These are phyloP conservation scores for Panicum hallii DNA, from an alignment of 202 grass and related monocot genomes.

Conservation along the genomic window DNA sequence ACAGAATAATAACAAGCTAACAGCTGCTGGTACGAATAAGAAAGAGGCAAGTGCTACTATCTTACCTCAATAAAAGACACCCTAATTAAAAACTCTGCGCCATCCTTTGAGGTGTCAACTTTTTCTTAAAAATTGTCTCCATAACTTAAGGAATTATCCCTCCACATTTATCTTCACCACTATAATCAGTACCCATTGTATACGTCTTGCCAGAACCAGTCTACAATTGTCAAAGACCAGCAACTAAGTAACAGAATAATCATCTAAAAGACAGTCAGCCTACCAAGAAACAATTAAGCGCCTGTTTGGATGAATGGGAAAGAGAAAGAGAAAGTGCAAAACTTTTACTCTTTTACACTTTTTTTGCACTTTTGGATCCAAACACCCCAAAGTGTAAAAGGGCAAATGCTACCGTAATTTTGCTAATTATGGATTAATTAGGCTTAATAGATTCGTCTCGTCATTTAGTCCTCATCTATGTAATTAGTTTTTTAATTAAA, in stretches of 20 bases:
- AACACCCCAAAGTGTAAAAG: no score
- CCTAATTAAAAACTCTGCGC: slow-evolving; percentile 75
- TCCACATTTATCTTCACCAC: slow-evolving; percentile 61
- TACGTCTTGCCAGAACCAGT: slow-evolving; percentile 97
- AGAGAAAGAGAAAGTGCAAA: no score
- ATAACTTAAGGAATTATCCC: slow-evolving; percentile 98
- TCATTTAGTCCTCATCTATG: no score
- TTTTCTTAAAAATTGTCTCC: slow-evolving; percentile 88
- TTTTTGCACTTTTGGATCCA: no score
- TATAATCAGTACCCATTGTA: slow-evolving; percentile 92
- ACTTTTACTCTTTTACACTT: no score
- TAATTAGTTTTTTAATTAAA: no score
- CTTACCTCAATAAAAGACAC: slow-evolving; percentile 96
- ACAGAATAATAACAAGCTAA: slow-evolving; percentile 15
- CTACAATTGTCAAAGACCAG: slow-evolving; percentile 54
- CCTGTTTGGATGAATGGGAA: no score
- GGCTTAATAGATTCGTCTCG: no score
- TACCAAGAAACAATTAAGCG: slow-evolving; percentile 19
- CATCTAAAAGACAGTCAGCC: slow-evolving; percentile 9
- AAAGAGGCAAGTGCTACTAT: not conserved
- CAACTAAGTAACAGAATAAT: slow-evolving; percentile 23
- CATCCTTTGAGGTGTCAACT: slow-evolving; percentile 60
- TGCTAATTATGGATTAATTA: no score
- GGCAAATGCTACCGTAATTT: no score
- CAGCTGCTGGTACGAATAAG: slow-evolving; percentile 21